phyloP scores from a whole-genome alignment of 768 basidiomycete genomes.

The Daedalea quercina region DNA sequence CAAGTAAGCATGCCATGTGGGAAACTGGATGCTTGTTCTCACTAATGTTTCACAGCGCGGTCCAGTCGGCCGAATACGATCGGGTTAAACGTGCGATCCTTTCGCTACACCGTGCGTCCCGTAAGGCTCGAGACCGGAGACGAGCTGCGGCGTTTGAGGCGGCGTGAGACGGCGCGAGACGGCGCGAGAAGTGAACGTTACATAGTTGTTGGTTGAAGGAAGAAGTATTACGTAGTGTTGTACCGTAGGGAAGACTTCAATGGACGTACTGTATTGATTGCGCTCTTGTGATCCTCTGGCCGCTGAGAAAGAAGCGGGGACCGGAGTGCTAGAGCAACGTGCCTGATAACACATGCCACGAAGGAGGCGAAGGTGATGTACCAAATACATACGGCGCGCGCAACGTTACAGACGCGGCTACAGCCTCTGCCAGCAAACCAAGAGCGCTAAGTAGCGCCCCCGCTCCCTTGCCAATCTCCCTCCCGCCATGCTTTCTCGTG shows the following conservation, averaged over 20 bases:
- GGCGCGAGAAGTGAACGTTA: constrained; percentile 8
- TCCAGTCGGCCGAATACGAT: constrained; percentile 61
- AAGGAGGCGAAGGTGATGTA: not conserved
- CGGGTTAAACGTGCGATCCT: constrained; percentile 79
- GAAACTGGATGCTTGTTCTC: constrained; percentile 5
- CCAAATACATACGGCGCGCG: not conserved
- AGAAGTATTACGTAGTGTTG: not conserved
- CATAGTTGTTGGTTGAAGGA: not conserved
- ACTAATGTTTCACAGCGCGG: constrained; percentile 40
- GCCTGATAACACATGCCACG: not conserved
- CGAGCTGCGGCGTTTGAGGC: constrained; percentile 34
- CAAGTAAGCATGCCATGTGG: constrained; percentile 44
- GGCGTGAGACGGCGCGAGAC: constrained; percentile 3
- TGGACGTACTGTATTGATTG: no score
- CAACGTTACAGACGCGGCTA: not conserved
- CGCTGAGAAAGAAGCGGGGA: not conserved
- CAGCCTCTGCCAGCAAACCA: constrained; percentile 5
- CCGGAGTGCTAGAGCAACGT: not conserved
- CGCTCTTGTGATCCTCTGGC: no score
- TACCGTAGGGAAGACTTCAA: not conserved
- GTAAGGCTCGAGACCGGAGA: constrained; percentile 65
- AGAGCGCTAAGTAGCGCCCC: constrained; percentile 5
- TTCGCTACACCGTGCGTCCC: constrained; percentile 61
- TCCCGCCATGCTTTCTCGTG: constrained; percentile 50
- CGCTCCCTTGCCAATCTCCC: constrained; percentile 4